Evolutionary conservation across 2,329 filamentous ascomycete species (phyloP).

Genomic region (Acephala macrosclerotiorum): DNA sequence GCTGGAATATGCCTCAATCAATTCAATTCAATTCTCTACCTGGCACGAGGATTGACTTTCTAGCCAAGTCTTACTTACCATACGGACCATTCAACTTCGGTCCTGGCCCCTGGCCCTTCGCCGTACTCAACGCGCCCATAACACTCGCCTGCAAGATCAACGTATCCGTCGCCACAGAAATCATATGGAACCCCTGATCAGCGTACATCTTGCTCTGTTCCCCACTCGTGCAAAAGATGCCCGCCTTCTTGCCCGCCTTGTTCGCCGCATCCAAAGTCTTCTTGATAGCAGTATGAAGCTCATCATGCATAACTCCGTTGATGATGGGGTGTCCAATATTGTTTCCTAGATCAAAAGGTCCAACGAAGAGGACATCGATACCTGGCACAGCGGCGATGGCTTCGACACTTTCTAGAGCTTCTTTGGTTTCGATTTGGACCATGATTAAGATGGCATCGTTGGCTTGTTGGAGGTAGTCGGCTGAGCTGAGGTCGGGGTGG

Average conservation of each 20-base stretch:
- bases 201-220: slow-evolving; percentile 62
- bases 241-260: slow-evolving; percentile 71
- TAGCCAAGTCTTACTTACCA: slow-evolving; percentile 33
- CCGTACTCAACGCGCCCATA: slow-evolving; percentile 55
- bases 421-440: slow-evolving; percentile 72
- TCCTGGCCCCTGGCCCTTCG: slow-evolving; percentile 48
- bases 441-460: slow-evolving; percentile 67
- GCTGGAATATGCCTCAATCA: not conserved
- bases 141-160: slow-evolving; percentile 56
- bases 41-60: not conserved
- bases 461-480: slow-evolving; percentile 63
- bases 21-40: not conserved
- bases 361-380: slow-evolving; percentile 70
- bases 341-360: slow-evolving; percentile 70
- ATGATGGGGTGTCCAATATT: slow-evolving; percentile 69
- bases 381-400: slow-evolving; percentile 67
- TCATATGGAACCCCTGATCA: slow-evolving; percentile 67
- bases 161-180: slow-evolving; percentile 64
- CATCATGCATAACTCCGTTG: slow-evolving; percentile 63
- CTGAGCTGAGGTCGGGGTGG: slow-evolving; percentile 54
- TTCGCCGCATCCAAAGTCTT: slow-evolving; percentile 63
- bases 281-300: slow-evolving; percentile 65
- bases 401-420: slow-evolving; percentile 66
- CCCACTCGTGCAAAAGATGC: slow-evolving; percentile 64
- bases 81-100: slow-evolving; percentile 41